Evolutionary conservation across 1,139 yeast genomes (phyloP).

Genomic region (Geotrichum cucujoidarum): DNA sequence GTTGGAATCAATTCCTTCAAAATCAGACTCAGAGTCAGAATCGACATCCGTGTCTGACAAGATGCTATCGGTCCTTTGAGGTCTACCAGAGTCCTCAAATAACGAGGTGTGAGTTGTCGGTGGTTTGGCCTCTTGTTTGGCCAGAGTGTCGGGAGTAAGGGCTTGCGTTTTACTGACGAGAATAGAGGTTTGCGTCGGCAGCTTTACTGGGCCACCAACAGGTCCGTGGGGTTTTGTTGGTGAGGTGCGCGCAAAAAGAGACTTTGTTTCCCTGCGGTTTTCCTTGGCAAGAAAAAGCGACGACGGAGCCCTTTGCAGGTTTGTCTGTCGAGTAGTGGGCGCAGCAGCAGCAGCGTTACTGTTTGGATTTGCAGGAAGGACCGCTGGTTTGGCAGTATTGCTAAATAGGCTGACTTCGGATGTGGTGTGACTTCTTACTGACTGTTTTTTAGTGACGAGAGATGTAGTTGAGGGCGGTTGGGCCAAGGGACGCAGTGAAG

Average conservation of each 20-base stretch:
- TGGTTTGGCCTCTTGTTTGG: too few species aligned
- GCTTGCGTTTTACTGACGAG: too few species aligned
- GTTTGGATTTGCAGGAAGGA: neutral
- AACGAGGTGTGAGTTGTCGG: too few species aligned
- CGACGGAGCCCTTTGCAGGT: neutral
- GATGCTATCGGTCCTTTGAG: slow-evolving; percentile 2
- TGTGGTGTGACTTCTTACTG: neutral
- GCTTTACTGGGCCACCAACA: too few species aligned
- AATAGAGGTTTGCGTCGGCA: too few species aligned
- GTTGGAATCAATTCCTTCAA: slow-evolving; percentile 22
- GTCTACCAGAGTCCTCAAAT: slow-evolving; percentile 10
- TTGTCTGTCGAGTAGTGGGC: too few species aligned
- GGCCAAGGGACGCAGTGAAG: neutral
- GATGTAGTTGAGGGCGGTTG: neutral
- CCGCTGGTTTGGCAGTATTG: neutral
- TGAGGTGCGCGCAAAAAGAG: slow-evolving; percentile 5
- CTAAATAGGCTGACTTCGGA: too few species aligned
- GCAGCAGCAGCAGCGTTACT: too few species aligned
- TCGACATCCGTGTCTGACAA: slow-evolving; percentile 20
- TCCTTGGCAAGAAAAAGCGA: slow-evolving; percentile 5
- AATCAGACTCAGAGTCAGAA: slow-evolving; percentile 18
- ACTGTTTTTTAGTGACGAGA: neutral
- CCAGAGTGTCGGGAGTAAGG: neutral
- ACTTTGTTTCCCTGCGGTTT: neutral
- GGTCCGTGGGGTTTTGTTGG: too few species aligned